Percentiles rank a stretch among this genome's conserved stretches.
Evolutionary conservation across 2,329 filamentous ascomycete species (phyloP).

Genomic region (Esteya vermicola): DNA sequence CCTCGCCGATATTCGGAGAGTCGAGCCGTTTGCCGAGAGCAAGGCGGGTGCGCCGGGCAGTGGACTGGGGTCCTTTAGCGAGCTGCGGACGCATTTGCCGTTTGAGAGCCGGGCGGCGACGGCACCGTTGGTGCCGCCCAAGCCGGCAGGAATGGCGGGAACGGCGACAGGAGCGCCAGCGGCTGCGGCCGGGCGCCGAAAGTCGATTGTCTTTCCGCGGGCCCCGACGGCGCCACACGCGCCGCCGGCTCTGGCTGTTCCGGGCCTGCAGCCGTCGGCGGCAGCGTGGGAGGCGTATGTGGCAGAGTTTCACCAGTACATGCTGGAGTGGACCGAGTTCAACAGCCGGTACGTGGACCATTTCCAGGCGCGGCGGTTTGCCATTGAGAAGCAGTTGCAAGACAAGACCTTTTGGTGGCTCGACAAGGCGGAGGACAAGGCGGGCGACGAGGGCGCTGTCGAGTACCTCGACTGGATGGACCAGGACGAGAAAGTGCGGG

Average conservation of each 20-base stretch:
- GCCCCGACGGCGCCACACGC: slow-evolving; percentile 35
- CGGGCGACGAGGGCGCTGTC: slow-evolving; percentile 30
- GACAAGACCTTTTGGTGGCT: slow-evolving; percentile 31
- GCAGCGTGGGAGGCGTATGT: slow-evolving; percentile 36
- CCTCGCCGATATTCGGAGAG: slow-evolving; percentile 40
- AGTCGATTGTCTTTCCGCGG: slow-evolving; percentile 29
- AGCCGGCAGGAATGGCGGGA: background rate
- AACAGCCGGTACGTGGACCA: slow-evolving; percentile 40
- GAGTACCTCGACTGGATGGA: slow-evolving; percentile 46
- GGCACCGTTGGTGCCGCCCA: too few species aligned
- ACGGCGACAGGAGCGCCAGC: background rate
- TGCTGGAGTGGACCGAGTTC: slow-evolving; percentile 35
- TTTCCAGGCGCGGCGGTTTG: slow-evolving; percentile 34
- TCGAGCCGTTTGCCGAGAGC: slow-evolving; percentile 37
- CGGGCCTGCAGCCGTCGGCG: slow-evolving; percentile 27
- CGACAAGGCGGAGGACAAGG: slow-evolving; percentile 15
- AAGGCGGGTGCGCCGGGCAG: slow-evolving; percentile 12
- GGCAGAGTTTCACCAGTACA: slow-evolving; percentile 37
- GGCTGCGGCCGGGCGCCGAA: slow-evolving; percentile 13
- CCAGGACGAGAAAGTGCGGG: slow-evolving; percentile 49
- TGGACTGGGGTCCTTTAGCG: slow-evolving; percentile 39
- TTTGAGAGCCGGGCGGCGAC: slow-evolving; percentile 35
- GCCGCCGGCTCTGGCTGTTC: slow-evolving; percentile 26
- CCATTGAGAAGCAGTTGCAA: slow-evolving; percentile 23
- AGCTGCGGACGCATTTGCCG: slow-evolving; percentile 41